phyloP scores from a whole-genome alignment of 768 basidiomycete species.

The Tephrocybe sp. region DNA sequence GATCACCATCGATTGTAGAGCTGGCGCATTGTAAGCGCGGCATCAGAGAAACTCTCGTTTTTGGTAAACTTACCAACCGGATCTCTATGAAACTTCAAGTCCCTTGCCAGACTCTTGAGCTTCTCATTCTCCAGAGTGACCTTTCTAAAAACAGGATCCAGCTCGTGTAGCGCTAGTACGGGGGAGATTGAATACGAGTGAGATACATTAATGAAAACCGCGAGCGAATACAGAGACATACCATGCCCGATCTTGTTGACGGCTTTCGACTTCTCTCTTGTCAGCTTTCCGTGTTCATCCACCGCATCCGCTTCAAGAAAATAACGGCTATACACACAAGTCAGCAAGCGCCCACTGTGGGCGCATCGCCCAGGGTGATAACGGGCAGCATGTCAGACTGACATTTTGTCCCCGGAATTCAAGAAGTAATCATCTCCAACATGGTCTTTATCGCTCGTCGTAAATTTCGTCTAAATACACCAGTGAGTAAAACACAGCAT shows the following conservation, averaged over 20 bases:
- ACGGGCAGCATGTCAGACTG: conserved; percentile 15
- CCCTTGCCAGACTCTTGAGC: conserved; percentile 66
- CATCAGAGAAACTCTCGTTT: background rate
- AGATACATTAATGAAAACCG: no score
- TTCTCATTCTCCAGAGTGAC: conserved; percentile 79
- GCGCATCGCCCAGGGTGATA: background rate
- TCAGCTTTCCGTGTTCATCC: conserved; percentile 64
- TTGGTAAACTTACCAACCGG: conserved; percentile 61
- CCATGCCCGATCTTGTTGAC: conserved; percentile 97
- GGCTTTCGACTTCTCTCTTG: conserved; percentile 65
- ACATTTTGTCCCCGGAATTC: conserved; percentile 88
- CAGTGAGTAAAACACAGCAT: background rate
- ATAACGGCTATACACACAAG: conserved; percentile 49
- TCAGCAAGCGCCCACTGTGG: background rate
- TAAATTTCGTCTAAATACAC: conserved; percentile 76
- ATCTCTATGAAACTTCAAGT: conserved; percentile 80
- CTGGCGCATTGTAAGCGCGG: conserved; percentile 32
- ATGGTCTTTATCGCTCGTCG: conserved; percentile 72
- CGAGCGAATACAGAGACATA: conserved; percentile 25
- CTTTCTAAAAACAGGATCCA: conserved; percentile 77
- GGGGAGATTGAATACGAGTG: no score
- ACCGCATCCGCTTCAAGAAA: conserved; percentile 93
- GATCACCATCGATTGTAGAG: conserved; percentile 92
- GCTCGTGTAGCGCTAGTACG: conserved; percentile 70
- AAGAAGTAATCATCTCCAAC: conserved; percentile 94